Conservation (phyloP, 78 protist species). For the Chrysochromulina tobinii region DNA sequence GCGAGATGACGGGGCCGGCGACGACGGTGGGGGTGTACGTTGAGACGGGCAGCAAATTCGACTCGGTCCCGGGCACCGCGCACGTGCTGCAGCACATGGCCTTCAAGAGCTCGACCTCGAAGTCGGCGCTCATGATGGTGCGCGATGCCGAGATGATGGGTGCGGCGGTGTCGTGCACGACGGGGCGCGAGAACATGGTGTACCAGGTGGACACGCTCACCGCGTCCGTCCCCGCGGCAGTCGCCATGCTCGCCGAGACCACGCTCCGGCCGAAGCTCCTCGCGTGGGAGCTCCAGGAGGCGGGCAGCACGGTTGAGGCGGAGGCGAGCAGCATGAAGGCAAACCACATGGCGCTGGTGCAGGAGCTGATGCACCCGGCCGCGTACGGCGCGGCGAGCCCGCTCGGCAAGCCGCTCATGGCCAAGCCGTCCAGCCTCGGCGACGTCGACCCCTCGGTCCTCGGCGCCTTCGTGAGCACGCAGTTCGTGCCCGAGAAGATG, state of each 20-base stretch:
- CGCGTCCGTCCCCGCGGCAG: background rate
- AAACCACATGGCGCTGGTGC: background rate
- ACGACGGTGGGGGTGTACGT: background rate
- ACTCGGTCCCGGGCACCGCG: background rate
- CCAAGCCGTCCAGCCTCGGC: background rate
- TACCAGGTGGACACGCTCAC: background rate
- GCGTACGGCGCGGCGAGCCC: background rate
- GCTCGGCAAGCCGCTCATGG: slow-evolving; percentile 26
- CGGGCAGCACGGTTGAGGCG: background rate
- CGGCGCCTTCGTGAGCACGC: background rate
- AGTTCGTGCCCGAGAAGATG: background rate
- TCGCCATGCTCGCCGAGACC: slow-evolving; percentile 26
- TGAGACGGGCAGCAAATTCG: background rate
- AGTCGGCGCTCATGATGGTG: background rate
- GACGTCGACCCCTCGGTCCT: background rate
- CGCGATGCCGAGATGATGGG: background rate
- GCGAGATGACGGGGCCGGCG: background rate
- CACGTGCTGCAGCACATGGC: slow-evolving; percentile 15
- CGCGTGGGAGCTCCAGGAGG: background rate
- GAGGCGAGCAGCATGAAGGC: background rate
- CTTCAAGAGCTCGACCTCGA: background rate
- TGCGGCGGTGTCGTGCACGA: background rate
- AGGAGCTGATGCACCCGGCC: background rate
- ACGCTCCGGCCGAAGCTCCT: background rate
- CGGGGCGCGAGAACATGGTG: background rate